phyloP scores from a whole-genome alignment of 208 protist genomes.

The Trypanosoma boissoni region DNA sequence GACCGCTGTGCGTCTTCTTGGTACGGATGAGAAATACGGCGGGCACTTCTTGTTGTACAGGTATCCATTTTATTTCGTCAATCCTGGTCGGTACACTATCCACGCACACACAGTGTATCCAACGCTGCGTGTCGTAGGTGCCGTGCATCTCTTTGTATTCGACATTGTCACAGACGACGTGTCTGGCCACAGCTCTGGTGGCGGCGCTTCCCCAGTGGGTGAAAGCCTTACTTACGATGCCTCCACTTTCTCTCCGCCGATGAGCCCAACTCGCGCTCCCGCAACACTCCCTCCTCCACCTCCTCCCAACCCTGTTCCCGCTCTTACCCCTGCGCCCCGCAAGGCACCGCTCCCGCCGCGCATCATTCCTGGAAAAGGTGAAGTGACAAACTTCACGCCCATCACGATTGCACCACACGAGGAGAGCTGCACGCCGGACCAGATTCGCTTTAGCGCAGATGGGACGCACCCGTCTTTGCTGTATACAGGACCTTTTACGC shows the following conservation, averaged over 20 bases:
- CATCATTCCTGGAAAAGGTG: conserved; percentile 53
- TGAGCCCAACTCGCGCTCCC: too few species aligned
- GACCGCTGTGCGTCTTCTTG: conserved; percentile 25
- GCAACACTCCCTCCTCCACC: too few species aligned
- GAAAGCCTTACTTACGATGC: background rate
- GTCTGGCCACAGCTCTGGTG: too few species aligned
- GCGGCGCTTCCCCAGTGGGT: background rate
- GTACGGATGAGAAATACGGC: conserved; percentile 49
- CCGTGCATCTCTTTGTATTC: conserved; percentile 68
- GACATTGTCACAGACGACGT: conserved; percentile 14
- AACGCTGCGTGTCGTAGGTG: conserved; percentile 36
- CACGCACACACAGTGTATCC: conserved; percentile 67
- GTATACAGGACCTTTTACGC: conserved; percentile 73
- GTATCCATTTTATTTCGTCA: conserved; percentile 45
- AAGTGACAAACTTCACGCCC: conserved; percentile 67
- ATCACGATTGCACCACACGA: conserved; percentile 60
- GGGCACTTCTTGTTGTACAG: conserved; percentile 60
- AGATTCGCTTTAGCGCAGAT: conserved; percentile 82
- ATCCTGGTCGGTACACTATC: conserved; percentile 56
- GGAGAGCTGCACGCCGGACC: conserved; percentile 40
- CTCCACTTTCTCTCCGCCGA: background rate
- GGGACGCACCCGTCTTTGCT: conserved; percentile 66
- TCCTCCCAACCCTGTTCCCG: too few species aligned
- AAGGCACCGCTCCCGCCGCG: conserved; percentile 33
- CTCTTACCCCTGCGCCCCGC: too few species aligned